Percentiles rank a stretch among this genome's conserved stretches.
Evolutionary conservation across 2,329 filamentous ascomycete genomes (phyloP).

Genomic region (Colletotrichum navitas): DNA sequence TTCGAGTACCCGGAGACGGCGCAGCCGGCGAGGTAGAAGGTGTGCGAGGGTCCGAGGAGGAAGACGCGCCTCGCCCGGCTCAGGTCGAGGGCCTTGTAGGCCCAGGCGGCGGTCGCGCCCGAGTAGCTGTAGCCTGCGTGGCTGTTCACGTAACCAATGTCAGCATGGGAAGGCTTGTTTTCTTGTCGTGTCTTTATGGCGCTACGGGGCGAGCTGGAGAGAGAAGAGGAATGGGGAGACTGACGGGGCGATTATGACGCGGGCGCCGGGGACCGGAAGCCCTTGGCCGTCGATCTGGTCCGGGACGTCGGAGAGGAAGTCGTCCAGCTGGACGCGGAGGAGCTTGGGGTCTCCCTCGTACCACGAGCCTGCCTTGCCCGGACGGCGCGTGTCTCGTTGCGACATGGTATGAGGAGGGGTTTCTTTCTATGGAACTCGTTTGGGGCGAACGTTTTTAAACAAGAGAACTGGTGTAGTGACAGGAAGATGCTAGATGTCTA

Average conservation of each 20-base stretch:
- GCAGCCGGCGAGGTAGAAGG: slow-evolving; percentile 81
- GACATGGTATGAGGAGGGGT: too few species aligned
- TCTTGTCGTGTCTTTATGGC: neutral
- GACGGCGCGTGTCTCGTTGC: too few species aligned
- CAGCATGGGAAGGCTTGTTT: neutral
- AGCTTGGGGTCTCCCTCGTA: too few species aligned
- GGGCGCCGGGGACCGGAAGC: slow-evolving; percentile 79
- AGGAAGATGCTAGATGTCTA: too few species aligned
- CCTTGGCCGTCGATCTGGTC: slow-evolving; percentile 67
- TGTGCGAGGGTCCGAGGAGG: slow-evolving; percentile 92
- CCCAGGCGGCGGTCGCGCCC: slow-evolving; percentile 91
- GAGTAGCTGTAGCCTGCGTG: slow-evolving; percentile 96
- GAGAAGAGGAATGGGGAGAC: neutral
- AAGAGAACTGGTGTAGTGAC: too few species aligned
- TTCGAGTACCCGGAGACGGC: slow-evolving; percentile 79
- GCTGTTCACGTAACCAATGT: slow-evolving; percentile 59
- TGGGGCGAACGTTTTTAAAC: too few species aligned
- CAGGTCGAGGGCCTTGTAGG: slow-evolving; percentile 90
- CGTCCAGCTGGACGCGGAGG: too few species aligned
- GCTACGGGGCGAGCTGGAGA: neutral
- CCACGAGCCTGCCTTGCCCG: too few species aligned
- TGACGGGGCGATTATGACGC: slow-evolving; percentile 69
- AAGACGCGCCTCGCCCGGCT: slow-evolving; percentile 88
- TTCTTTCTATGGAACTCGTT: too few species aligned
- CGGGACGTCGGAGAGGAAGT: slow-evolving; percentile 80